Evolutionary conservation across 352 stramenopile species (phyloP).

Genomic region (Globisporangium spiculum): DNA sequence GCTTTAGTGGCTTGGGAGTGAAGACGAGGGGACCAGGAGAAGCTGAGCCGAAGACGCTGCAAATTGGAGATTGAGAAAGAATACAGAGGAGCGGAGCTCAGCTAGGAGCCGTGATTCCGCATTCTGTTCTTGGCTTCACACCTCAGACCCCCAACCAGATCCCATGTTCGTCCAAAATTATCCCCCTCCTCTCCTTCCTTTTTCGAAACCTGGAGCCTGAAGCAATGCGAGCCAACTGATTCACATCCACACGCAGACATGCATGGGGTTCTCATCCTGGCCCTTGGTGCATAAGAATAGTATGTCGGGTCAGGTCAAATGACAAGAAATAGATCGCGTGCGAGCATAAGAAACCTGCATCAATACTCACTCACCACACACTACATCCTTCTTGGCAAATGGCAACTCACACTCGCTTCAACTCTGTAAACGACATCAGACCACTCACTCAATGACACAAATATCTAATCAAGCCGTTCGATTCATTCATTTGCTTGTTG

Average conservation of each 20-base stretch:
- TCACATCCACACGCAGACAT: not conserved
- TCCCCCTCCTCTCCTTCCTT: not conserved
- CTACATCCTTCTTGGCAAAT: not conserved
- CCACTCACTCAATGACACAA: too few species aligned
- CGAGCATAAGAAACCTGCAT: not conserved
- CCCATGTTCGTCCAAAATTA: not conserved
- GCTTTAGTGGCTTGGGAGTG: not conserved
- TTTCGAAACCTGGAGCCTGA: too few species aligned
- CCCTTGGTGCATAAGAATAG: not conserved
- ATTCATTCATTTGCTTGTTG: not conserved
- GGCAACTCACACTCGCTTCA: not conserved
- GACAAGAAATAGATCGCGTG: not conserved
- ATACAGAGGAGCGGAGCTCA: not conserved
- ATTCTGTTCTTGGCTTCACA: not conserved
- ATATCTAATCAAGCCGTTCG: not conserved
- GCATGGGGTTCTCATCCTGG: not conserved
- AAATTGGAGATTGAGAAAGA: conserved; percentile 7
- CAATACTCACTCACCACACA: not conserved
- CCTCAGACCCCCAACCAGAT: not conserved
- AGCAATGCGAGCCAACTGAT: not conserved
- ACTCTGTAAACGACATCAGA: too few species aligned
- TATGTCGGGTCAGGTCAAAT: not conserved
- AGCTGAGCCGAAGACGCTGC: not conserved
- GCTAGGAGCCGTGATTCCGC: not conserved
- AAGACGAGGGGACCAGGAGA: not conserved